phyloP scores from a whole-genome alignment of 148 eudicot genomes.

The Arbutus unedo region DNA sequence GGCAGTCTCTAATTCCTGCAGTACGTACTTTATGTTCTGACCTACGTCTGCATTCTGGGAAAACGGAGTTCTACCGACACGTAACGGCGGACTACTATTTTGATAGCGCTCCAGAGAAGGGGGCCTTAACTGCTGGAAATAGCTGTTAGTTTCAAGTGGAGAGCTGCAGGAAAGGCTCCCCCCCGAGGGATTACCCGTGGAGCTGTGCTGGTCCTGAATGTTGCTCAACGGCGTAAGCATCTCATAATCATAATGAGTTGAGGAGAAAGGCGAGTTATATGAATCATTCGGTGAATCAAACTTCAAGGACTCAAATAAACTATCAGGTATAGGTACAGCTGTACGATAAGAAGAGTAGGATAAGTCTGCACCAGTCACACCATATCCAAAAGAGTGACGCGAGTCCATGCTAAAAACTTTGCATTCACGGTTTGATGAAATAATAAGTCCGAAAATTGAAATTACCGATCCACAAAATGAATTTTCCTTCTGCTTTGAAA shows the following conservation, averaged over 20 bases:
- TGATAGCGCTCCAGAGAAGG: slow-evolving; percentile 28
- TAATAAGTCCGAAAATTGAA: background rate
- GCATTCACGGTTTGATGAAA: slow-evolving; percentile 25
- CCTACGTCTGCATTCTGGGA: slow-evolving; percentile 27
- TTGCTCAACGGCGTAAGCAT: slow-evolving; percentile 40
- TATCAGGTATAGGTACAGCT: slow-evolving; percentile 41
- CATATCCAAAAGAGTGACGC: slow-evolving; percentile 44
- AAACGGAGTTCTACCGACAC: slow-evolving; percentile 22
- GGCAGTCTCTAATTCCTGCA: slow-evolving; percentile 65
- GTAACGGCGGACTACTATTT: slow-evolving; percentile 11
- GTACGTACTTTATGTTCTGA: slow-evolving; percentile 35
- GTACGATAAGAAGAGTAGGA: slow-evolving; percentile 41
- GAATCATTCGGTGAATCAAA: slow-evolving; percentile 38
- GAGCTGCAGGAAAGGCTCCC: slow-evolving; percentile 40
- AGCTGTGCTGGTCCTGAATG: slow-evolving; percentile 55
- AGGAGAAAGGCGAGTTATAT: slow-evolving; percentile 63
- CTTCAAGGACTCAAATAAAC: slow-evolving; percentile 44
- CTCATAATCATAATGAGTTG: slow-evolving; percentile 48
- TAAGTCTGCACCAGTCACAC: slow-evolving; percentile 38
- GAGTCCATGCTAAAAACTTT: slow-evolving; percentile 65
- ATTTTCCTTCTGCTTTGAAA: background rate
- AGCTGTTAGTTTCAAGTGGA: slow-evolving; percentile 38
- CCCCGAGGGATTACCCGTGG: slow-evolving; percentile 36
- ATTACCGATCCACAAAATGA: background rate
- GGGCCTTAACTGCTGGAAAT: slow-evolving; percentile 25